A percentile compares a stretch with the other conserved stretches of the same genome.
These are phyloP conservation scores for Leishmania major DNA, from an alignment of 208 protist genomes.

Conservation along the genomic window DNA sequence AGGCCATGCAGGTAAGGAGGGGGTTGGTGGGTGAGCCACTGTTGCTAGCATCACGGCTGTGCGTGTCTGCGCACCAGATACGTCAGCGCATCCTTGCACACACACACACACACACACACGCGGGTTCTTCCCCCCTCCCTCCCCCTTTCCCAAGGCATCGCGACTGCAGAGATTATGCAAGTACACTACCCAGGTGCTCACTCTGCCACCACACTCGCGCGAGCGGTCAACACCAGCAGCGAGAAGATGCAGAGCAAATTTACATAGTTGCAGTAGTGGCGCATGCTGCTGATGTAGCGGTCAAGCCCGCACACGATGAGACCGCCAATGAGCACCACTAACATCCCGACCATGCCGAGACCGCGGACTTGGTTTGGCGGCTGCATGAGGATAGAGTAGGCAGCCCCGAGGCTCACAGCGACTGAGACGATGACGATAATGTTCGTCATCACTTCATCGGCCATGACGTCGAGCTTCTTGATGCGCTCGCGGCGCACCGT, in stretches of 20 bases:
- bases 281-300: conserved; percentile 19
- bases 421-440: conserved; percentile 43
- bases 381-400: conserved; percentile 35
- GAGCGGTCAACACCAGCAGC: conserved; percentile 18
- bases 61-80: not conserved
- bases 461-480: conserved; percentile 30
- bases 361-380: conserved; percentile 55
- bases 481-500: conserved; percentile 30
- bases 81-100: not conserved
- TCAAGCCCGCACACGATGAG: conserved; percentile 37
- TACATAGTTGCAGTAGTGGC: conserved; percentile 32
- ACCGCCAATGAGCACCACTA: conserved; percentile 38
- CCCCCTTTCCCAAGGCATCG: not conserved
- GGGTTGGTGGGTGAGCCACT: not conserved
- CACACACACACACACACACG: not conserved
- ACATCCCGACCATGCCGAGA: conserved; percentile 30
- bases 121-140: not conserved
- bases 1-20: not conserved
- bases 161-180: not conserved
- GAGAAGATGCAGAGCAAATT: conserved; percentile 16
- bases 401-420: conserved; percentile 27
- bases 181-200: not conserved
- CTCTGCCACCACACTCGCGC: conserved; percentile 23
- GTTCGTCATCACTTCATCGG: conserved; percentile 51
- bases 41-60: not conserved